Percentiles rank a stretch among this genome's conserved stretches.
phyloP scores from a whole-genome alignment of 2,329 filamentous ascomycete species.

The Teratosphaeria gauchensis region DNA sequence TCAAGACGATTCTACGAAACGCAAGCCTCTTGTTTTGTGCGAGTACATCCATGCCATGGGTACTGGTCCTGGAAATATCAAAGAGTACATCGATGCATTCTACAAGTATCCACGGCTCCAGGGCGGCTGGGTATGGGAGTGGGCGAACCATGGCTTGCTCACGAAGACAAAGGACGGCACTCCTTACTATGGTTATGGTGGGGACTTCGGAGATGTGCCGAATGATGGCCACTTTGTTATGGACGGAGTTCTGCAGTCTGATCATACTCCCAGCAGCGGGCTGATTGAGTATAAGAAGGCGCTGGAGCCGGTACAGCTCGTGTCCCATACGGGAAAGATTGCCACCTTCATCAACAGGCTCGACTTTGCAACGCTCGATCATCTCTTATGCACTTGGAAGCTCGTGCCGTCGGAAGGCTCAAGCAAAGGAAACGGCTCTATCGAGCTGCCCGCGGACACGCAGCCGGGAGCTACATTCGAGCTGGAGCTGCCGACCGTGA shows the following conservation, averaged over 20 bases:
- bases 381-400: constrained; percentile 19
- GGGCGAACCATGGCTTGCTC: constrained; percentile 36
- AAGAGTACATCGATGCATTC: constrained; percentile 59
- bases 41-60: constrained; percentile 59
- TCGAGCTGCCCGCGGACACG: constrained; percentile 3
- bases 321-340: constrained; percentile 23
- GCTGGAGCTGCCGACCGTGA: constrained; percentile 8
- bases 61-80: constrained; percentile 60
- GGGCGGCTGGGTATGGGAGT: constrained; percentile 47
- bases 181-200: constrained; percentile 34
- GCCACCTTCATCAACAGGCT: constrained; percentile 18
- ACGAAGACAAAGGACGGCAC: constrained; percentile 31
- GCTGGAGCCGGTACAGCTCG: constrained; percentile 31
- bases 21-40: constrained; percentile 51
- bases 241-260: constrained; percentile 34
- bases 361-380: constrained; percentile 28
- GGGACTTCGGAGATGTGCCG: constrained; percentile 27
- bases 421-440: constrained; percentile 2
- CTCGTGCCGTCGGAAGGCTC: constrained; percentile 9
- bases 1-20: constrained; percentile 21
- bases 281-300: constrained; percentile 36
- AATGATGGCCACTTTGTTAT: constrained; percentile 37
- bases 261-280: constrained; percentile 33
- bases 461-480: constrained; percentile 11
- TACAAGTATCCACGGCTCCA: constrained; percentile 51